These are phyloP conservation scores for Boletus vermiculosoides DNA, from an alignment of 768 basidiomycete species.

Conservation along the genomic window DNA sequence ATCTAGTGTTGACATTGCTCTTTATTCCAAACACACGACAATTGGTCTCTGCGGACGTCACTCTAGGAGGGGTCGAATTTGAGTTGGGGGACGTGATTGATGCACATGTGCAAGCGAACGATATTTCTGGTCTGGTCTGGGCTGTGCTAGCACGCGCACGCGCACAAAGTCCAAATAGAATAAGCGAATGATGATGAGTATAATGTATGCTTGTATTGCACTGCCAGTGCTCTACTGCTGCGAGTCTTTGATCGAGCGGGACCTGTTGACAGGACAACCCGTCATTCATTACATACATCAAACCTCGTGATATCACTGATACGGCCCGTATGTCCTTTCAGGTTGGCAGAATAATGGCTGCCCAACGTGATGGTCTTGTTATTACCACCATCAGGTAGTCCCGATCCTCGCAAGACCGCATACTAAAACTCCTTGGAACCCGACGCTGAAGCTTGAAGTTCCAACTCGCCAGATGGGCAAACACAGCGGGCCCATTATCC, in stretches of 20 bases:
- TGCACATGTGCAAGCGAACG: conserved; percentile 59
- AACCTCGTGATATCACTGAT: neutral
- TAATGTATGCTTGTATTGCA: neutral
- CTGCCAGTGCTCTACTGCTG: no score
- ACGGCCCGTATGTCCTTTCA: neutral
- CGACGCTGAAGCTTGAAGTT: neutral
- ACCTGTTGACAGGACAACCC: neutral
- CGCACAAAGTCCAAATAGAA: neutral
- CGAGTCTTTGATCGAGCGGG: no score
- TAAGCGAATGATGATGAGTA: neutral
- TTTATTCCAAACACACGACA: conserved; percentile 70
- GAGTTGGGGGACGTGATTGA: conserved; percentile 61
- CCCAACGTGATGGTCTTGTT: neutral
- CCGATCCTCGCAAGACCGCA: neutral
- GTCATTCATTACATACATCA: no score
- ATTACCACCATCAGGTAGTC: neutral
- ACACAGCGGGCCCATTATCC: neutral
- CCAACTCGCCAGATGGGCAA: neutral
- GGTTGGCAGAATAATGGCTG: neutral
- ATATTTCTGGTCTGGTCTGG: conserved; percentile 63
- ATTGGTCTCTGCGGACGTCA: conserved; percentile 60
- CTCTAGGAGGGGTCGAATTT: conserved; percentile 49
- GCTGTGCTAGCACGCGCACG: conserved; percentile 53
- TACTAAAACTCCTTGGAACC: neutral
- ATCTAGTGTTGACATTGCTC: conserved; percentile 54